These are phyloP conservation scores for Trypanosoma platydactyli DNA, from an alignment of 208 protist species.

Conservation along the genomic window DNA sequence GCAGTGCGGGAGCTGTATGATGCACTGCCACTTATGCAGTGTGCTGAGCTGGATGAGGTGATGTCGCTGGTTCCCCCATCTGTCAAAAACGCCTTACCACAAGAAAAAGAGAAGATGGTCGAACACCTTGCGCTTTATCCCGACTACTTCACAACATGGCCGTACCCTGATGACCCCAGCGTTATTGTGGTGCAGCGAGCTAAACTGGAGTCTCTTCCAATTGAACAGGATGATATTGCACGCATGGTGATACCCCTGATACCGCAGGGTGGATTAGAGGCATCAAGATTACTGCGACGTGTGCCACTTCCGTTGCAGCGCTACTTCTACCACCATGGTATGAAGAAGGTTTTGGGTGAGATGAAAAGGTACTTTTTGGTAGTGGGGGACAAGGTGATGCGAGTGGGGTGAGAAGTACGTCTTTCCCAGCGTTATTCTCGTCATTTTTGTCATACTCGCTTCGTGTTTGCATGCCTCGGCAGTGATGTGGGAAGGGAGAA, in stretches of 20 bases:
- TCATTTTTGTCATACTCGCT: too few relatives aligned
- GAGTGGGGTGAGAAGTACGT: slow-evolving; percentile 36
- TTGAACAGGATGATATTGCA: slow-evolving; percentile 54
- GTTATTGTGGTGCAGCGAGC: slow-evolving; percentile 74
- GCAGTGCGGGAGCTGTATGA: slow-evolving; percentile 86
- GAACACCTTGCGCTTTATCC: slow-evolving; percentile 49
- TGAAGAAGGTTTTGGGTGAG: slow-evolving; percentile 53
- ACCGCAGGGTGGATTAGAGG: slow-evolving; percentile 63
- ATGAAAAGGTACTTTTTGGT: slow-evolving; percentile 66
- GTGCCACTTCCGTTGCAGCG: slow-evolving; percentile 77
- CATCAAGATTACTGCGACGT: slow-evolving; percentile 46
- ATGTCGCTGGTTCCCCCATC: slow-evolving; percentile 66
- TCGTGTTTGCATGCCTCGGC: too few relatives aligned
- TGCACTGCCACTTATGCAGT: slow-evolving; percentile 80
- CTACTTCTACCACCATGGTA: slow-evolving; percentile 75
- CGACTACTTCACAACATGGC: slow-evolving; percentile 77
- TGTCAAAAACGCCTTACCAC: slow-evolving; percentile 65
- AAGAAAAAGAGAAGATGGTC: slow-evolving; percentile 36
- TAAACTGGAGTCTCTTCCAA: slow-evolving; percentile 55
- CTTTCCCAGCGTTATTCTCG: too few relatives aligned
- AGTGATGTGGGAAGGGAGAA: too few relatives aligned
- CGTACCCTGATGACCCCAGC: slow-evolving; percentile 69
- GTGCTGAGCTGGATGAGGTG: slow-evolving; percentile 74
- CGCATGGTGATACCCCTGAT: slow-evolving; percentile 67
- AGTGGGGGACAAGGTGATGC: slow-evolving; percentile 65